Base-by-base conservation (phyloP, 2,329 filamentous ascomycete genomes). In the Aureobasidium pullulans region DNA sequence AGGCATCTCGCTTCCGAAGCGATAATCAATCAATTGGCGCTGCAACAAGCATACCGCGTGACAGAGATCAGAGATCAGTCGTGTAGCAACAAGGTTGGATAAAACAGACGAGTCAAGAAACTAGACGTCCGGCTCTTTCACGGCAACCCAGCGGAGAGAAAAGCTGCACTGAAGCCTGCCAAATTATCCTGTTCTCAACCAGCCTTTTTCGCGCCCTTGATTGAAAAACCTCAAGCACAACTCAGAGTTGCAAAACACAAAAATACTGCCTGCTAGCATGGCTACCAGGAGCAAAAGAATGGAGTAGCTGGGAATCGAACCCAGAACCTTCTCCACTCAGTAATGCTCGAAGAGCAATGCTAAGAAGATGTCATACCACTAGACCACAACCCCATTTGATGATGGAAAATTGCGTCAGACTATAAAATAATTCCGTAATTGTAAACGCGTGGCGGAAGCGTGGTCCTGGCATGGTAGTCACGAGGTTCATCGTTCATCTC, bases 301-400 rank as follows among this genome's bases (percentile, higher is more conserved):
- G 50, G 50, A 54, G 37, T 54, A 54, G 50, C 50, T 54, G 50
- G 50, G 50, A 54, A 54, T 54, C 50, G 50, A 54, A 54, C 50
- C 50, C 50, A 54, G 50, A 54, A 54, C 50, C 50, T 54, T 54
- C 50, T 54, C 50, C 50, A 53, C 50, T 54, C 50, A 54, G 50
- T 13, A 54, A 13, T 34, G 37, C 50, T 34, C n/a, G 4, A 43
- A 43, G 50, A 54, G 50, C 50, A 54, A 54, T 54, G 50, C 50
- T 54, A 54, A 54, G 50, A 54, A 54, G 50, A 54, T 54, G 50
- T 54, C 50, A 54, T 54, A 54, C 50, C 50, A 54, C 50, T 54
- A 54, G 50, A 54, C 50, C 50, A 54, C 50, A 54, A 54, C 37
- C 50, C 50, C 50, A 43, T 3, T 54, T 37, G 47, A 37, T 37